Evolutionary conservation across 139 green algal genomes (phyloP).

Genomic region (Zygnema cylindricum): DNA sequence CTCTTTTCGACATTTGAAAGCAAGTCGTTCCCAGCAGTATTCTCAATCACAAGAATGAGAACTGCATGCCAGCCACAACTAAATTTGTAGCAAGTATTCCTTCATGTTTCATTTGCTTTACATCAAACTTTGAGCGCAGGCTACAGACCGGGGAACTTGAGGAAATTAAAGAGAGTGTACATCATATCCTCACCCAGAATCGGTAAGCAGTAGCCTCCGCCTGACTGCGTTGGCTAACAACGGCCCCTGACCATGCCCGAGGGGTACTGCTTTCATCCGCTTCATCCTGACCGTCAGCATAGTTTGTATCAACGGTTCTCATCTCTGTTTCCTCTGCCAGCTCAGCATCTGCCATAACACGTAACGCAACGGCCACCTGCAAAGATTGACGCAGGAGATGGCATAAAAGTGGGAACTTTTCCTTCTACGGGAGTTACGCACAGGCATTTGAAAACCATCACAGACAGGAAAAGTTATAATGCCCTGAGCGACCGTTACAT

Average conservation of each 20-base stretch:
- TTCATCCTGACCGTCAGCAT: neutral
- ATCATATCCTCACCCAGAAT: constrained; percentile 47
- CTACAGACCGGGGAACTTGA: no score
- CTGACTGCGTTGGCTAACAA: constrained; percentile 27
- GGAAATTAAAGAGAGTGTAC: no score
- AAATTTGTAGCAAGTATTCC: no score
- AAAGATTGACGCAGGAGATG: neutral
- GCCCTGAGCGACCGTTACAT: neutral
- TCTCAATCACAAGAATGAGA: no score
- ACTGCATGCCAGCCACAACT: no score
- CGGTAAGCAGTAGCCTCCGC: constrained; percentile 50
- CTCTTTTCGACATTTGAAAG: no score
- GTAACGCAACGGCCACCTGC: constrained; percentile 43
- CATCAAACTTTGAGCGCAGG: no score
- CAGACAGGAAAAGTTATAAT: neutral
- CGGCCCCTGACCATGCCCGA: neutral
- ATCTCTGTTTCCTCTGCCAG: constrained; percentile 52
- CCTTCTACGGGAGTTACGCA: neutral
- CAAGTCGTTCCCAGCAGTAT: no score
- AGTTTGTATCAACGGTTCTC: neutral
- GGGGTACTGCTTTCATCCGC: neutral
- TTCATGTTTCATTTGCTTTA: no score
- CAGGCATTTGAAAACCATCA: neutral
- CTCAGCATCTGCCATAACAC: constrained; percentile 39
- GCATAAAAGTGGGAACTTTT: neutral